Conservation (phyloP, 2,329 filamentous ascomycete genomes). For the Fusarium buharicum region DNA sequence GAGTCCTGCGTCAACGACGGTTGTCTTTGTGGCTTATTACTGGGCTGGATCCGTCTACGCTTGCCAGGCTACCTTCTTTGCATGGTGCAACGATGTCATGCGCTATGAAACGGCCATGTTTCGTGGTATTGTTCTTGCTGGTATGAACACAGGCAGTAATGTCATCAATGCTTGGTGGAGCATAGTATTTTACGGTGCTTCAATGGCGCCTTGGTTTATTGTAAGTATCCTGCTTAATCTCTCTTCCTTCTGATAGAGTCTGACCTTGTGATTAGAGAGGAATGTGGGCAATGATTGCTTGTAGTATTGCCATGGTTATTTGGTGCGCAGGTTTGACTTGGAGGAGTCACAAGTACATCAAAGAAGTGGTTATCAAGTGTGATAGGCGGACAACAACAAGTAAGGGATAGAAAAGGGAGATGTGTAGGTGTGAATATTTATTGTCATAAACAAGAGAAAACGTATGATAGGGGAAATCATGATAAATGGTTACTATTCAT, state of each 20-base stretch:
- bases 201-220: constrained; percentile 72
- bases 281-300: constrained; percentile 80
- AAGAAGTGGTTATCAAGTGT: constrained; percentile 7
- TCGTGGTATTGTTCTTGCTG: constrained; percentile 73
- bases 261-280: constrained; percentile 58
- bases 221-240: constrained; percentile 52
- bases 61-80: constrained; percentile 79
- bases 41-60: constrained; percentile 77
- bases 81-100: constrained; percentile 79
- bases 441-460: too few species aligned
- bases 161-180: constrained; percentile 79
- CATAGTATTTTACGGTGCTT: constrained; percentile 75
- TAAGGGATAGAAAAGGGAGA: too few species aligned
- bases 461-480: background rate
- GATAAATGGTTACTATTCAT: background rate
- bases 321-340: constrained; percentile 68
- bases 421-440: too few species aligned
- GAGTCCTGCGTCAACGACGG: constrained; percentile 56
- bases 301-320: constrained; percentile 66
- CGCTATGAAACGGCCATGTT: constrained; percentile 71
- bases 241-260: accelerated
- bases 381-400: constrained; percentile 8
- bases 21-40: constrained; percentile 74
- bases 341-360: constrained; percentile 24
- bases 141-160: constrained; percentile 76